Percentiles rank a stretch among this genome's conserved stretches.
Conservation (phyloP, 306 rosid species). For the Dalbergia oliveri region DNA sequence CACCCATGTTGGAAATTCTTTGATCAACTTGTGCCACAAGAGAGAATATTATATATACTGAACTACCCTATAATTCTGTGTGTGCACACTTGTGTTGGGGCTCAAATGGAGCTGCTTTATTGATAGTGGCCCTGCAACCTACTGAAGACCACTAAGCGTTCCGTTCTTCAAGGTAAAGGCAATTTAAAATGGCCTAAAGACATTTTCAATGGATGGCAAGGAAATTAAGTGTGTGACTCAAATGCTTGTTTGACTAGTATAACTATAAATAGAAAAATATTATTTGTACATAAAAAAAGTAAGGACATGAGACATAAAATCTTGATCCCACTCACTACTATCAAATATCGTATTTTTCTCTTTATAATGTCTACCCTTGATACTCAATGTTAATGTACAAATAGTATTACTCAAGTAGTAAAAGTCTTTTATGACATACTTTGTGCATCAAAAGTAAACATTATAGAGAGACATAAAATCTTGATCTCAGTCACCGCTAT, state of each 20-base stretch:
- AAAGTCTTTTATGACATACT: too few relatives aligned
- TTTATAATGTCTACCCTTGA: background rate
- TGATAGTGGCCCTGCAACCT: slow-evolving; percentile 81
- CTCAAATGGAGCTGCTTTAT: slow-evolving; percentile 50
- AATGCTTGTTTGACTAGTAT: slow-evolving; percentile 48
- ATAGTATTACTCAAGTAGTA: too few relatives aligned
- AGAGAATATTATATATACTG: slow-evolving; percentile 43
- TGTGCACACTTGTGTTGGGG: slow-evolving; percentile 47
- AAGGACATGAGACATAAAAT: too few relatives aligned
- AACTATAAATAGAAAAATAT: background rate
- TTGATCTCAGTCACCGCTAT: too few relatives aligned
- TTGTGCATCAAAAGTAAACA: too few relatives aligned
- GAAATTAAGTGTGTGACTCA: slow-evolving; percentile 40
- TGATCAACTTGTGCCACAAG: slow-evolving; percentile 32
- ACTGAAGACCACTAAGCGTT: slow-evolving; percentile 53
- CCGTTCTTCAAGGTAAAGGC: slow-evolving; percentile 82
- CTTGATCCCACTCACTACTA: too few relatives aligned
- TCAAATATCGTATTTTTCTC: too few relatives aligned
- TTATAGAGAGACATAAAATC: too few relatives aligned
- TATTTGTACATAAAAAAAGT: too few relatives aligned
- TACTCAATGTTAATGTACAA: background rate
- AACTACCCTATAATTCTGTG: background rate
- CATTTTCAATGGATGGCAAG: slow-evolving; percentile 47
- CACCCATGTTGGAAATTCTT: slow-evolving; percentile 60
- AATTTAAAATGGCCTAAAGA: slow-evolving; percentile 58